Conservation (phyloP, 257 asterid genomes). For the Petrea volubilis region DNA sequence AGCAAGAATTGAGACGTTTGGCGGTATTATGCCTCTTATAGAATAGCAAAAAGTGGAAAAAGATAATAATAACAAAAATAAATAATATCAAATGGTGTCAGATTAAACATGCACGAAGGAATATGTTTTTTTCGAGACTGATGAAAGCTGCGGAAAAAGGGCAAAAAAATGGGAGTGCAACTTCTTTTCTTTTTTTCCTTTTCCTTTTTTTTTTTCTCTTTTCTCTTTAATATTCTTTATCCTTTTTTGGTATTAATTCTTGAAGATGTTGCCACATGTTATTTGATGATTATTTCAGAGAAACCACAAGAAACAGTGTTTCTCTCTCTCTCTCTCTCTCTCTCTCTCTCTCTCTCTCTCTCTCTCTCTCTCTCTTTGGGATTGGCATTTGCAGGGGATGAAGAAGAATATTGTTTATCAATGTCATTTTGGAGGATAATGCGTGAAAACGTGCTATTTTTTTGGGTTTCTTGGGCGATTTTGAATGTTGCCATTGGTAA, state of each 20-base stretch:
- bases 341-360: too few relatives aligned
- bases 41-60: background rate
- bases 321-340: too few relatives aligned
- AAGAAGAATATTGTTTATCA: background rate
- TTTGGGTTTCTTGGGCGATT: too few relatives aligned
- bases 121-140: constrained; percentile 48
- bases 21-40: constrained; percentile 12
- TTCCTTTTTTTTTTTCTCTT: background rate
- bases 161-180: constrained; percentile 19
- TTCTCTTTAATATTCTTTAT: background rate
- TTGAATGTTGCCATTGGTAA: too few relatives aligned
- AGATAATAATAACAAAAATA: too few relatives aligned
- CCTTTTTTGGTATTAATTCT: constrained; percentile 9
- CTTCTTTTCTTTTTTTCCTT: background rate
- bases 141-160: constrained; percentile 53
- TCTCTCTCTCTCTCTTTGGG: too few relatives aligned
- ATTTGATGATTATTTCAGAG: constrained; percentile 37
- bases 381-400: constrained; percentile 33
- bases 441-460: background rate
- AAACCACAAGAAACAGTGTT: constrained; percentile 32
- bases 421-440: background rate
- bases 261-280: constrained; percentile 41
- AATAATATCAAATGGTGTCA: background rate
- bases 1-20: constrained; percentile 4
- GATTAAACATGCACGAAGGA: constrained; percentile 37